phyloP scores from a whole-genome alignment of 2,329 filamentous ascomycete genomes.

The Graphium sp. region DNA sequence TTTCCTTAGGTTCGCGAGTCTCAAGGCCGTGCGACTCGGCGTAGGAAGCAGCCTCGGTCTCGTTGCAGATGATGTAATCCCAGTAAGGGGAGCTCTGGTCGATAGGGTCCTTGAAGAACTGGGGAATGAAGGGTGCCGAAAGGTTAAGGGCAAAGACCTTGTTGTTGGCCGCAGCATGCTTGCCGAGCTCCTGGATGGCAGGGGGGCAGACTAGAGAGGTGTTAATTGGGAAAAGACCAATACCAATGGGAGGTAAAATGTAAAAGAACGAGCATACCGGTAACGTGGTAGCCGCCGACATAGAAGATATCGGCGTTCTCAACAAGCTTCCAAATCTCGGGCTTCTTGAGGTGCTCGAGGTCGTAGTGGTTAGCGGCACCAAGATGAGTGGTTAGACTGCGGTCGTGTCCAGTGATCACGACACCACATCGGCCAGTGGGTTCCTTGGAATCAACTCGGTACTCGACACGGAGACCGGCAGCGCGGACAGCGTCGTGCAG shows the following conservation, averaged over 20 bases:
- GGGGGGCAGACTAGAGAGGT: constrained; percentile 55
- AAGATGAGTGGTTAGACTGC: constrained; percentile 86
- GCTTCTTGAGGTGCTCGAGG: constrained; percentile 78
- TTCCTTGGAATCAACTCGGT: constrained; percentile 71
- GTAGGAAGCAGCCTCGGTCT: constrained; percentile 83
- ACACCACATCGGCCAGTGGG: constrained; percentile 91
- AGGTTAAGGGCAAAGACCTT: constrained; percentile 88
- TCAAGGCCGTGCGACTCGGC: constrained; percentile 64
- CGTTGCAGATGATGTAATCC: constrained; percentile 93
- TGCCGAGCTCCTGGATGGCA: constrained; percentile 75
- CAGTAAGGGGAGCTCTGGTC: constrained; percentile 79
- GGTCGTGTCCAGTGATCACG: constrained; percentile 92
- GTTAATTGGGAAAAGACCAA: not conserved
- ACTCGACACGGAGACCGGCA: constrained; percentile 84
- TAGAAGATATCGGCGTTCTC: constrained; percentile 83
- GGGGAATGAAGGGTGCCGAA: constrained; percentile 85
- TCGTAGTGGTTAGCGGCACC: constrained; percentile 96
- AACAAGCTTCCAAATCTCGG: constrained; percentile 81
- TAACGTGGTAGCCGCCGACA: constrained; percentile 93
- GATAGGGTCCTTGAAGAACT: constrained; percentile 95
- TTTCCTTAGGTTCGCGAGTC: constrained; percentile 64
- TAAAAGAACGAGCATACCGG: constrained; percentile 22
- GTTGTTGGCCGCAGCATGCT: constrained; percentile 77
- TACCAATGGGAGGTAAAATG: constrained; percentile 4
- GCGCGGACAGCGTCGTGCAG: constrained; percentile 73